Evolutionary conservation across 805 yeast species (phyloP).

Genomic region (Yarrowia sp.): DNA sequence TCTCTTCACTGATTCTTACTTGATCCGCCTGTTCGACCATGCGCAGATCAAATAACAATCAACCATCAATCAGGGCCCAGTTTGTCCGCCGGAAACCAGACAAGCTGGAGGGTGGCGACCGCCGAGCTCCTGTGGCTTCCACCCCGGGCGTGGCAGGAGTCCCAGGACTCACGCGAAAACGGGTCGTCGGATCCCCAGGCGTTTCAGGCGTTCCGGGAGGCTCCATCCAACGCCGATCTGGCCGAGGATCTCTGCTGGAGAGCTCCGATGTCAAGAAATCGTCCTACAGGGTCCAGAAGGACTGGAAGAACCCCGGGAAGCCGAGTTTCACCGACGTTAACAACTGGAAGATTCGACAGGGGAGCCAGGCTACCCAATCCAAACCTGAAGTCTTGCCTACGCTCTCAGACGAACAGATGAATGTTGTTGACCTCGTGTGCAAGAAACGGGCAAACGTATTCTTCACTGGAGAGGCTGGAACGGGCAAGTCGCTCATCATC

Average conservation of each 20-base stretch:
- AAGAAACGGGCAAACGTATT: constrained; percentile 63
- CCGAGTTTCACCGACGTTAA: neutral
- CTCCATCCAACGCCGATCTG: neutral
- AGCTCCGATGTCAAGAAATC: neutral
- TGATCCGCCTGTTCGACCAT: neutral
- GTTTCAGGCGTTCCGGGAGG: neutral
- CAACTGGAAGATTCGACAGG: neutral
- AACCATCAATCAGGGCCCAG: neutral
- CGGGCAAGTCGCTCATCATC: constrained; percentile 87
- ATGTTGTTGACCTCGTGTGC: constrained; percentile 57
- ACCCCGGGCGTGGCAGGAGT: neutral
- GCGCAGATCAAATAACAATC: neutral
- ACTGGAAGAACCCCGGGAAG: neutral
- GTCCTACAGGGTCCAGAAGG: constrained; percentile 6
- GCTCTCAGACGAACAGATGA: constrained; percentile 44
- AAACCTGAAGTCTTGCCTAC: constrained; percentile 31
- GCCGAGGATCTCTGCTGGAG: neutral
- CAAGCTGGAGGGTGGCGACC: neutral
- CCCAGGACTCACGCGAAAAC: neutral
- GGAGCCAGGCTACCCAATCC: too few species aligned
- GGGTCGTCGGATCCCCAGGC: neutral
- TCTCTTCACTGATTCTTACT: neutral
- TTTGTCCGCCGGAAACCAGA: neutral
- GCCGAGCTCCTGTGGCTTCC: neutral
- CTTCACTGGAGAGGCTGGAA: constrained; percentile 97